These are phyloP conservation scores for Trichophyton schoenleinii DNA, from an alignment of 2,329 filamentous ascomycete genomes.

Conservation along the genomic window DNA sequence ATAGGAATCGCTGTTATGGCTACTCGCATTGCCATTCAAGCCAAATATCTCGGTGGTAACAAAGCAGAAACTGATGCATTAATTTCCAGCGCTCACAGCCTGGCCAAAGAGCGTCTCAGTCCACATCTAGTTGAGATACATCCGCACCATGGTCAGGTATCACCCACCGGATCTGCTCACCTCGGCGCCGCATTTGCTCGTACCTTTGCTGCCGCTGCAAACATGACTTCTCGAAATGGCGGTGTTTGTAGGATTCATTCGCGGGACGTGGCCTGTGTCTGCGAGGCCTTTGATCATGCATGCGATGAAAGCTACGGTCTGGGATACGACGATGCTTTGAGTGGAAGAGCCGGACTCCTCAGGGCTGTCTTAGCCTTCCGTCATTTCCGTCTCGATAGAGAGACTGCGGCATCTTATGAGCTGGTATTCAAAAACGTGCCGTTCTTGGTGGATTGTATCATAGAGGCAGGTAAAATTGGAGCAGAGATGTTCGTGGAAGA, in stretches of 20 bases:
- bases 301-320: conserved; percentile 21
- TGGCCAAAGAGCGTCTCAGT: conserved; percentile 20
- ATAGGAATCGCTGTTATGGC: conserved; percentile 27
- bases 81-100: conserved; percentile 17
- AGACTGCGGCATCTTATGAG: conserved; percentile 14
- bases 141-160: conserved; percentile 14
- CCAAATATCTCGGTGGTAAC: conserved; percentile 15
- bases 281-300: conserved; percentile 20
- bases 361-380: conserved; percentile 27
- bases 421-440: conserved; percentile 22
- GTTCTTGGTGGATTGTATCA: conserved; percentile 21
- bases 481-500: conserved; percentile 20
- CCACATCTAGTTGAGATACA: conserved; percentile 10
- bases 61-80: conserved; percentile 3
- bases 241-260: conserved; percentile 13
- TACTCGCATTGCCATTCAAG: conserved; percentile 28
- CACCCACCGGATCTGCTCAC: conserved; percentile 23
- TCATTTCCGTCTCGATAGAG: conserved; percentile 16
- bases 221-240: conserved; percentile 7
- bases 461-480: conserved; percentile 25
- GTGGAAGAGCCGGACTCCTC: conserved; percentile 28
- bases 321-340: conserved; percentile 30
- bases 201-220: conserved; percentile 16
- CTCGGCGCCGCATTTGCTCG: conserved; percentile 21
- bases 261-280: conserved; percentile 22